Evolutionary conservation across 495 filamentous ascomycete species (phyloP).

Genomic region (Tuber calosporum): DNA sequence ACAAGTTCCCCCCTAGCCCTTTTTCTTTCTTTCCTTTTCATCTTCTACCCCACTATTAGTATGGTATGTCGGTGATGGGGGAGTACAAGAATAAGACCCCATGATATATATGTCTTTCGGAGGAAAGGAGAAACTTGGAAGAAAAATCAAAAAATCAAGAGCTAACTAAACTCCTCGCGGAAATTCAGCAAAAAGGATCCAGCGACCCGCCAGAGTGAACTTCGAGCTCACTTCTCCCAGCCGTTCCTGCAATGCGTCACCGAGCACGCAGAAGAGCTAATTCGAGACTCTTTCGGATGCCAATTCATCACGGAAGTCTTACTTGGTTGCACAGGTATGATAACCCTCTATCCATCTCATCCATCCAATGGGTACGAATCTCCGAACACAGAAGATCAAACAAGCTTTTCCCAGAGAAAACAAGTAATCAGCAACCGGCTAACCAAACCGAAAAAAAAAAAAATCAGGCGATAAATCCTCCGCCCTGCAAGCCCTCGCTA

Average conservation of each 20-base stretch:
- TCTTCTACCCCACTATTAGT: background rate
- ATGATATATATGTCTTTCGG: background rate
- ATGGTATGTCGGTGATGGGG: background rate
- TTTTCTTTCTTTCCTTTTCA: background rate
- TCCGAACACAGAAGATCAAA: background rate
- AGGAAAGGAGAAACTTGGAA: background rate
- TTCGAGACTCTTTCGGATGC: slow-evolving; percentile 70
- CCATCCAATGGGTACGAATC: background rate
- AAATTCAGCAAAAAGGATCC: slow-evolving; percentile 75
- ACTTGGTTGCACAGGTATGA: slow-evolving; percentile 55
- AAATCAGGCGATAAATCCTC: slow-evolving; percentile 54
- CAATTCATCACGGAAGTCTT: slow-evolving; percentile 79
- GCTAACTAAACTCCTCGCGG: slow-evolving; percentile 7
- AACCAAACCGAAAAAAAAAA: background rate
- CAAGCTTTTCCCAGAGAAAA: slow-evolving; percentile 15
- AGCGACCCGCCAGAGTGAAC: slow-evolving; percentile 63
- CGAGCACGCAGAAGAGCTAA: slow-evolving; percentile 57
- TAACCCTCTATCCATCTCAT: background rate
- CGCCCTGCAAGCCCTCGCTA: slow-evolving; percentile 65
- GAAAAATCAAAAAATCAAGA: background rate
- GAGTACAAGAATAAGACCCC: background rate
- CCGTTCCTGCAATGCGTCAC: slow-evolving; percentile 64
- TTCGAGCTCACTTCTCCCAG: slow-evolving; percentile 60
- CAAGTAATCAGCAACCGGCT: background rate
- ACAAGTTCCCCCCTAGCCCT: background rate